These are phyloP conservation scores for Saturnispora saitoi DNA, from an alignment of 805 yeast genomes.

Conservation along the genomic window DNA sequence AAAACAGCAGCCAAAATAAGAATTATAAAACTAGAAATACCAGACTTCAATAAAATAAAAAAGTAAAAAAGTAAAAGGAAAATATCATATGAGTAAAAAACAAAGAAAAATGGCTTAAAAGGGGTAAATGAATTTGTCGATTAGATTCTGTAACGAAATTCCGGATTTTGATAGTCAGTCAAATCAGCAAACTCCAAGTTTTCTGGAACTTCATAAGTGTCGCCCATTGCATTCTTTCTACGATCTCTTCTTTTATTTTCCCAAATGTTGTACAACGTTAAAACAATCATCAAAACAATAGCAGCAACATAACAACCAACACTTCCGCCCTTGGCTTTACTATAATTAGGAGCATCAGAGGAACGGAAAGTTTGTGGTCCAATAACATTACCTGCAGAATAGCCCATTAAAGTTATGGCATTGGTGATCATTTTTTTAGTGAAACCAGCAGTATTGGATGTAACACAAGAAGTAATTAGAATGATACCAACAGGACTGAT, in stretches of 20 bases:
- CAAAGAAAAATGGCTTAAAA: background rate
- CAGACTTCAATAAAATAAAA: background rate
- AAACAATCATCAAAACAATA: slow-evolving; percentile 29
- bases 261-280: slow-evolving; percentile 26
- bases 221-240: slow-evolving; percentile 10
- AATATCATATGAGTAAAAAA: no score
- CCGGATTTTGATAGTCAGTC: slow-evolving; percentile 43
- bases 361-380: slow-evolving; percentile 47
- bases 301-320: slow-evolving; percentile 36
- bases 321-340: slow-evolving; percentile 37
- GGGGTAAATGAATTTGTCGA: background rate
- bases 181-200: slow-evolving; percentile 30
- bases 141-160: slow-evolving; percentile 35
- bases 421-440: slow-evolving; percentile 41
- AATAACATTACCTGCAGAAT: slow-evolving; percentile 39
- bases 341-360: slow-evolving; percentile 34
- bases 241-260: slow-evolving; percentile 27
- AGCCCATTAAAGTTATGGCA: slow-evolving; percentile 36
- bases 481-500: slow-evolving; percentile 17
- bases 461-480: slow-evolving; percentile 17
- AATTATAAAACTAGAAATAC: background rate
- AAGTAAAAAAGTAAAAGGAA: no score
- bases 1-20: background rate
- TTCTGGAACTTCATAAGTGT: slow-evolving; percentile 24
- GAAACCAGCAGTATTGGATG: slow-evolving; percentile 36